Evolutionary conservation across 768 basidiomycete genomes (phyloP).

Genomic region (Auricularia sp.): DNA sequence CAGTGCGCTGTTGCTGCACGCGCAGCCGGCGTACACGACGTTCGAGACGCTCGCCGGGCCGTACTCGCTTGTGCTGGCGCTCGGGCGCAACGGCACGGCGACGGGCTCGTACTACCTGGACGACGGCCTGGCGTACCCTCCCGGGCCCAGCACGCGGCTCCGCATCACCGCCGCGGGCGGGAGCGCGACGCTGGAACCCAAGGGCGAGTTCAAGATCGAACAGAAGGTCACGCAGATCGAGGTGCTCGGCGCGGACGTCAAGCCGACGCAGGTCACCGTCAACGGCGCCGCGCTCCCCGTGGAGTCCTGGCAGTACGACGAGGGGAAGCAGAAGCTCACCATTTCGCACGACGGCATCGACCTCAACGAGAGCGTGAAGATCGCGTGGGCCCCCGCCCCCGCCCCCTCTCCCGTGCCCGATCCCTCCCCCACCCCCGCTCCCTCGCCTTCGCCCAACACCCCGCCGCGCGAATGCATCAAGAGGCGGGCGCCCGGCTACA

Average conservation of each 20-base stretch:
- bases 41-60: neutral
- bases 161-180: conserved; percentile 31
- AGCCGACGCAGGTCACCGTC: neutral
- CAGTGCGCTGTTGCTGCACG: conserved; percentile 18
- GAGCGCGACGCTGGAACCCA: conserved; percentile 28
- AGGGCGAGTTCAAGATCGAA: conserved; percentile 33
- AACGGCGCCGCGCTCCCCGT: neutral
- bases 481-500: too few relatives aligned
- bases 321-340: neutral
- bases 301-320: neutral
- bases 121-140: conserved; percentile 36
- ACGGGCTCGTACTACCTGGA: conserved; percentile 6
- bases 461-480: too few relatives aligned
- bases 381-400: neutral
- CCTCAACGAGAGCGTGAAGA: neutral
- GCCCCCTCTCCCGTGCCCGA: neutral
- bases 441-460: too few relatives aligned
- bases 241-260: conserved; percentile 38
- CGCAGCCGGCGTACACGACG: conserved; percentile 4
- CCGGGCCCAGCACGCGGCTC: conserved; percentile 41
- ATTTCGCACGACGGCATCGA: neutral
- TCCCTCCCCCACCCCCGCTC: too few relatives aligned
- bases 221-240: conserved; percentile 45
- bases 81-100: neutral
- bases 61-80: conserved; percentile 1